Base-by-base conservation (phyloP, 2,329 filamentous ascomycete genomes). In the Neodidymelliopsis sp. region DNA sequence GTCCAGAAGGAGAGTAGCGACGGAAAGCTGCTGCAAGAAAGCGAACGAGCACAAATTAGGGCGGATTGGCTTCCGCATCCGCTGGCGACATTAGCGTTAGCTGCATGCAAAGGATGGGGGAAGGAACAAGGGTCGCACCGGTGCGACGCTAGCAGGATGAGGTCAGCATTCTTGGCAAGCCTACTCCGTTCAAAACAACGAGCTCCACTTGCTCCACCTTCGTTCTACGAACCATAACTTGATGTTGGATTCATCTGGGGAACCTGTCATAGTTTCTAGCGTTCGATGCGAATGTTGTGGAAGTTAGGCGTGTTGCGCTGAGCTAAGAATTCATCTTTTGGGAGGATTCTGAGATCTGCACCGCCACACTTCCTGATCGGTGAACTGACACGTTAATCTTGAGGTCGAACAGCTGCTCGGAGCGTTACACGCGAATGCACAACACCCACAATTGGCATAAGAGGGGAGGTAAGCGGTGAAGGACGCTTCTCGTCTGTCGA, bases 1-100 rank as follows among this genome's bases (percentile, higher is more conserved):
- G n/a, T 7, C 33, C 13, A 33, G 34, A 7, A 22, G 24, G 40
- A 35, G n/a, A 39, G 29, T 16, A 29, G 29, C 47, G 40, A 23
- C 31, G 25, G 12, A 31, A 30, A 25, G 23, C 6, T 15, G 34
- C 39, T 35, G 39, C 46, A 49, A 13, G 19, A 28, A 20, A 35
- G 47, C 30, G 47, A 50, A 50, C 47, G 47, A 50, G 47, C 47
- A 45, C 35, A 41, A 23, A 36, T 33, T 31, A 29, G 24, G 18
- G 30, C 47, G 47, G 47, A 29, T 35, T 45, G 35, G 40, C 6
- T 50, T 25, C 47, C 47, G 47, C 30, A 28, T 50, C 47, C 47
- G 40, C 40, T 50, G 47, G 47, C 47, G 47, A 45, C 24, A 10
- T 50, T 29, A n/a, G n/a, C n/a, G n/a, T n/a, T 50, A 45, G 35